Percentiles rank a stretch among this genome's conserved stretches.
phyloP scores from a whole-genome alignment of 306 rosid genomes.

The Ziziphus jujuba region DNA sequence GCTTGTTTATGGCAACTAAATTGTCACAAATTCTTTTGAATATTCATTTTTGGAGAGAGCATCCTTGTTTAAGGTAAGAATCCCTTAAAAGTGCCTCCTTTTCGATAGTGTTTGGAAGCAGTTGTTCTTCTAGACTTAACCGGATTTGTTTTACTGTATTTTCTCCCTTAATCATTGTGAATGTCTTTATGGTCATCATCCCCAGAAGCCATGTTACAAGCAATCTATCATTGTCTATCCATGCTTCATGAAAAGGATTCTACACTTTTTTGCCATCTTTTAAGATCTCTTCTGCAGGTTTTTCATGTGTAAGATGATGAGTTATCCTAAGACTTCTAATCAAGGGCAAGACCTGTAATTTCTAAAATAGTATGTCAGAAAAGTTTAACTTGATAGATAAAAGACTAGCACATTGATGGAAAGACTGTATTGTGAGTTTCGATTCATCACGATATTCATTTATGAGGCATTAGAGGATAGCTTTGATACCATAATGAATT shows the following conservation, averaged over 20 bases:
- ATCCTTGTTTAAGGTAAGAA: neutral
- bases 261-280: neutral
- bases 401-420: neutral
- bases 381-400: neutral
- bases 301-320: neutral
- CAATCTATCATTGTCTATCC: conserved; percentile 2
- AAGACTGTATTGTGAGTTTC: neutral
- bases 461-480: no score
- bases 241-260: neutral
- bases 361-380: neutral
- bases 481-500: no score
- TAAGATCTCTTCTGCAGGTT: neutral
- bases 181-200: neutral
- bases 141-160: neutral
- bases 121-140: neutral
- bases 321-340: neutral
- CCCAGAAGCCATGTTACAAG: conserved; percentile 1
- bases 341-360: neutral
- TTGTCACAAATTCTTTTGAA: neutral
- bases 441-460: no score
- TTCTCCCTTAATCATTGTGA: neutral
- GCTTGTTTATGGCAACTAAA: conserved; percentile 2
- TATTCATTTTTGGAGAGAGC: neutral
- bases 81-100: neutral
- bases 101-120: neutral